These are phyloP conservation scores for Cryptococcus wingfieldii DNA, from an alignment of 1,284 basidiomycete species.

Conservation along the genomic window DNA sequence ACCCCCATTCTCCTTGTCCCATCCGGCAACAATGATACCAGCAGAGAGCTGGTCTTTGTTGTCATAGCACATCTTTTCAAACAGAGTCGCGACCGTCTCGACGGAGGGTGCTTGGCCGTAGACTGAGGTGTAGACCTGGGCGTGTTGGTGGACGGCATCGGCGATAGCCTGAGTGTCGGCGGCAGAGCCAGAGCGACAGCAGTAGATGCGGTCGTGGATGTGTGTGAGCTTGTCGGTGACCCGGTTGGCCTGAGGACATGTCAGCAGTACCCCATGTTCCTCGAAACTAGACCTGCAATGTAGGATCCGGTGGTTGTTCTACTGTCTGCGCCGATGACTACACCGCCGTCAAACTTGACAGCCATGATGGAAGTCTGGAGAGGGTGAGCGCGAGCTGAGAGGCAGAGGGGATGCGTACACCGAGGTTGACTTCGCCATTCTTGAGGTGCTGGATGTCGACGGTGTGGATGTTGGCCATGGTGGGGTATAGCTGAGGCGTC, in stretches of 20 bases:
- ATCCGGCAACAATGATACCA: conserved; percentile 97
- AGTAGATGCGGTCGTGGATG: conserved; percentile 97
- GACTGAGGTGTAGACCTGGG: conserved; percentile 70
- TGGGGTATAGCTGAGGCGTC: conserved; percentile 1
- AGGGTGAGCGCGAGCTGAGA: background rate
- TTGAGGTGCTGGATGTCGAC: conserved; percentile 60
- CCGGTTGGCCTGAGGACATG: conserved; percentile 66
- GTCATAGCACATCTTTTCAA: conserved; percentile 87
- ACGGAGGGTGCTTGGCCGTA: conserved; percentile 70
- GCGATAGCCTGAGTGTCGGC: conserved; percentile 98
- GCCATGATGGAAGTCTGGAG: conserved; percentile 97
- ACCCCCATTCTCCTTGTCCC: conserved; percentile 90
- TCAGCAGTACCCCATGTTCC: background rate
- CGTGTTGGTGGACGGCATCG: conserved; percentile 81
- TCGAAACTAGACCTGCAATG: conserved; percentile 61
- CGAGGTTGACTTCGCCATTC: conserved; percentile 88
- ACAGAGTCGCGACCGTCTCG: conserved; percentile 73
- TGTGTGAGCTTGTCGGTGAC: conserved; percentile 98
- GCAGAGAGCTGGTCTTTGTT: conserved; percentile 88
- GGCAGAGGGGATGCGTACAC: conserved; percentile 57
- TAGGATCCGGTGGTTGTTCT: conserved; percentile 95
- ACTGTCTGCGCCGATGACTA: conserved; percentile 95
- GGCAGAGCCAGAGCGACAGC: conserved; percentile 95
- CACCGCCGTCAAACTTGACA: conserved; percentile 90
- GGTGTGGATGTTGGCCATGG: conserved; percentile 42